These are phyloP conservation scores for Pythium periplocum DNA, from an alignment of 352 stramenopile species.

Conservation along the genomic window DNA sequence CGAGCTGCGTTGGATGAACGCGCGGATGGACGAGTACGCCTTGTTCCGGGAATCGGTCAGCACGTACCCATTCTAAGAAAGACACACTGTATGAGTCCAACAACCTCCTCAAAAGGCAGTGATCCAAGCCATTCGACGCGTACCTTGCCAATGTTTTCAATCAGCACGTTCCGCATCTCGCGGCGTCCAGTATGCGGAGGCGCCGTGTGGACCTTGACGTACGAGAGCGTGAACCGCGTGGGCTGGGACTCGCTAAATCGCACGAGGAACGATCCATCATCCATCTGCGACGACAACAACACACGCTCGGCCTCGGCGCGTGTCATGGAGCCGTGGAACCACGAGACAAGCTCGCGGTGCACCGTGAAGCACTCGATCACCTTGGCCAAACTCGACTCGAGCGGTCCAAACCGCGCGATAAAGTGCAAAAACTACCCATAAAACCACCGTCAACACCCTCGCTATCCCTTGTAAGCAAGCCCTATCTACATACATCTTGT, in stretches of 20 bases:
- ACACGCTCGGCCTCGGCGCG: conserved; percentile 41
- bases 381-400: conserved; percentile 50
- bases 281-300: conserved; percentile 17
- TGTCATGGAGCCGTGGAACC: conserved; percentile 67
- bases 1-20: conserved; percentile 57
- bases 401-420: conserved; percentile 63
- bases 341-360: conserved; percentile 54
- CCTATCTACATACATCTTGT: conserved; percentile 26
- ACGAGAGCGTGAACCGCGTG: conserved; percentile 71
- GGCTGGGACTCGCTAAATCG: conserved; percentile 78
- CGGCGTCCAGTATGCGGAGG: conserved; percentile 21
- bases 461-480: not conserved
- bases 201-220: conserved; percentile 59
- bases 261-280: conserved; percentile 69
- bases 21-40: conserved; percentile 53
- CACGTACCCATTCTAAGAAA: conserved; percentile 29
- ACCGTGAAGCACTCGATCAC: conserved; percentile 56
- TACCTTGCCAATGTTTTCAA: conserved; percentile 45
- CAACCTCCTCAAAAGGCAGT: not conserved
- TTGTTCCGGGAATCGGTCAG: conserved; percentile 41
- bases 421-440: conserved; percentile 45
- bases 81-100: too few species aligned
- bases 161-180: conserved; percentile 71
- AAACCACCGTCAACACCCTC: conserved; percentile 2
- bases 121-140: not conserved